Conservation (phyloP, 345 rosid genomes). For the Combretum micranthum region DNA sequence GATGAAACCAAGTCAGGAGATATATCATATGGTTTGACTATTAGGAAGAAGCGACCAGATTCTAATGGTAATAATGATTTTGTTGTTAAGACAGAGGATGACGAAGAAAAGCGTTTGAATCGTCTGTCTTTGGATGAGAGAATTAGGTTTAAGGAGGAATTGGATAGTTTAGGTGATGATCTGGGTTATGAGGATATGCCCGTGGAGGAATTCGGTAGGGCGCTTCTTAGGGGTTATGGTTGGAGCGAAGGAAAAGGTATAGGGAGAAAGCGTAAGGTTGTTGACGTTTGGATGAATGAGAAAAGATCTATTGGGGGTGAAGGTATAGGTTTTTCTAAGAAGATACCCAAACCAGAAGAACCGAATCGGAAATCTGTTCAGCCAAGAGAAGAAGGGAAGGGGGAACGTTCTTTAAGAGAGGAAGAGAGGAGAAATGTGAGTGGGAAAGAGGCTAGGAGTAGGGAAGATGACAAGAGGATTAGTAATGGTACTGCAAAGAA, state of each 20-base stretch:
- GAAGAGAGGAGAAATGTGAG: too few species aligned
- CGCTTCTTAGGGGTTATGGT: constrained; percentile 77
- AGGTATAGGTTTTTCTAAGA: constrained; percentile 26
- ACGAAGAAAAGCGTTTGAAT: constrained; percentile 3
- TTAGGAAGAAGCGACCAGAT: constrained; percentile 26
- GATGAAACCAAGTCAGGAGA: constrained; percentile 10
- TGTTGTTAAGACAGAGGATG: neutral
- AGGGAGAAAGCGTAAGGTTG: constrained; percentile 68
- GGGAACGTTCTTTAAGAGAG: neutral
- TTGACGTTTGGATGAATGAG: constrained; percentile 44
- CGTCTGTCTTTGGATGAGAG: constrained; percentile 26
- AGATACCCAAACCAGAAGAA: neutral
- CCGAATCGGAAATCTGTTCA: neutral
- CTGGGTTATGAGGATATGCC: constrained; percentile 58
- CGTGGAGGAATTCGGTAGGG: constrained; percentile 66
- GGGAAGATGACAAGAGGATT: constrained; percentile 9
- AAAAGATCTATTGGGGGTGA: constrained; percentile 51
- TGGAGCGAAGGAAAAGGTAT: constrained; percentile 81
- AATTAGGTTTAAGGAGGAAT: constrained; percentile 38
- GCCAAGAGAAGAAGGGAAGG: neutral
- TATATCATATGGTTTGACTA: constrained; percentile 53
- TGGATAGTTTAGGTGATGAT: constrained; percentile 59
- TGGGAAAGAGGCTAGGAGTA: too few species aligned
- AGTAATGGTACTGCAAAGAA: neutral
- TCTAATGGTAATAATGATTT: neutral